Evolutionary conservation across 495 filamentous ascomycete genomes (phyloP).

Genomic region (Aspergillus heteromorphus): DNA sequence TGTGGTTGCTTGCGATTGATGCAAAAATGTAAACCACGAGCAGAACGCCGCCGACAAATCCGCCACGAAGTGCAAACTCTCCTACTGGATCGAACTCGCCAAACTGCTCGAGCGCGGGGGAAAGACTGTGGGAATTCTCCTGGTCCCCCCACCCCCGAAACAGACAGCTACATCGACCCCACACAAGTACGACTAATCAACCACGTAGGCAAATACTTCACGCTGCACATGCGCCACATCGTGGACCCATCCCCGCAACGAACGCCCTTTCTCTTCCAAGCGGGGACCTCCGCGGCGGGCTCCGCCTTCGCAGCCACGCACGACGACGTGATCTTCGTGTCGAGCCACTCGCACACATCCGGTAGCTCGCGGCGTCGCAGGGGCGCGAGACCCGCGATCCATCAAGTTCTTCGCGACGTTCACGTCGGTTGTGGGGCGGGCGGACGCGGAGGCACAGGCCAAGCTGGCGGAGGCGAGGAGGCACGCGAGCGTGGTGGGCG

Average conservation of each 20-base stretch:
- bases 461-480: conserved; percentile 49
- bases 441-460: conserved; percentile 50
- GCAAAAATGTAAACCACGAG: neutral
- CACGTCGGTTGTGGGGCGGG: conserved; percentile 51
- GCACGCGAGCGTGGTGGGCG: conserved; percentile 50
- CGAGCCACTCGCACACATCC: conserved; percentile 51
- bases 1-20: neutral
- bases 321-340: conserved; percentile 62
- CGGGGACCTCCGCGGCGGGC: conserved; percentile 54
- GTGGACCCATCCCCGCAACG: conserved; percentile 58
- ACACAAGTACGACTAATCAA: conserved; percentile 54
- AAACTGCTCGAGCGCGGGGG: conserved; percentile 54
- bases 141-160: conserved; percentile 49
- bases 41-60: conserved; percentile 53
- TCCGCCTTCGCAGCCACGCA: conserved; percentile 54
- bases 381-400: conserved; percentile 50
- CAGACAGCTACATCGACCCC: conserved; percentile 50
- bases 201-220: conserved; percentile 55
- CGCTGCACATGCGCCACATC: conserved; percentile 47
- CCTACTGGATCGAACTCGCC: conserved; percentile 57
- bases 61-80: conserved; percentile 48
- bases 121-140: conserved; percentile 57
- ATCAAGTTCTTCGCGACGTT: conserved; percentile 59
- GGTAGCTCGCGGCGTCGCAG: conserved; percentile 42
- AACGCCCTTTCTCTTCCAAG: conserved; percentile 61